phyloP scores from a whole-genome alignment of 257 asterid species.

The Ligustrum vulgare region DNA sequence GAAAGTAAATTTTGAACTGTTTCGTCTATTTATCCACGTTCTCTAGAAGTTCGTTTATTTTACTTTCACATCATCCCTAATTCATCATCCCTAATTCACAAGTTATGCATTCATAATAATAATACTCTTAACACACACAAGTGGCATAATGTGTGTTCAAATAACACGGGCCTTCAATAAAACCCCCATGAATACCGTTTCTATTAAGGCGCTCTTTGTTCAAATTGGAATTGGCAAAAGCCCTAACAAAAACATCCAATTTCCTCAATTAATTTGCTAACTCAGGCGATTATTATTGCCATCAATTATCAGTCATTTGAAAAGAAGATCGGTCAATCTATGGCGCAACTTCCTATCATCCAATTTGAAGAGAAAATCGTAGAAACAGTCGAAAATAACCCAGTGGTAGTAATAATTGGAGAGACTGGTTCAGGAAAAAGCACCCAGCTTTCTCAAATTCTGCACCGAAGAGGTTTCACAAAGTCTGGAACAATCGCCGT shows the following conservation, averaged over 20 bases:
- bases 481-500: constrained; percentile 76
- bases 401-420: constrained; percentile 80
- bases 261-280: not conserved
- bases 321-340: constrained; percentile 16
- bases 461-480: constrained; percentile 72
- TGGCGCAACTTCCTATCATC: constrained; percentile 69
- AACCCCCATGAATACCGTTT: no score
- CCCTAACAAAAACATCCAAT: not conserved
- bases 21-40: no score
- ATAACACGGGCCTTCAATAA: no score
- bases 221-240: not conserved
- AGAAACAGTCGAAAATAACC: constrained; percentile 69
- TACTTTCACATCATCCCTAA: no score
- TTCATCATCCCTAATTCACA: no score
- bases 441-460: constrained; percentile 94
- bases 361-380: constrained; percentile 80
- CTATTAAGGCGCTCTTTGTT: not conserved
- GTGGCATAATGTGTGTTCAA: no score
- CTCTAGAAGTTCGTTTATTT: no score
- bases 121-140: no score
- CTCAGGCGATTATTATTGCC: not conserved
- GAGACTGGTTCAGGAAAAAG: constrained; percentile 98
- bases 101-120: no score
- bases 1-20: no score
- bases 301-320: not conserved